Conservation (phyloP, 371 early-diverging fungal genomes). For the Coemansia sp. region DNA sequence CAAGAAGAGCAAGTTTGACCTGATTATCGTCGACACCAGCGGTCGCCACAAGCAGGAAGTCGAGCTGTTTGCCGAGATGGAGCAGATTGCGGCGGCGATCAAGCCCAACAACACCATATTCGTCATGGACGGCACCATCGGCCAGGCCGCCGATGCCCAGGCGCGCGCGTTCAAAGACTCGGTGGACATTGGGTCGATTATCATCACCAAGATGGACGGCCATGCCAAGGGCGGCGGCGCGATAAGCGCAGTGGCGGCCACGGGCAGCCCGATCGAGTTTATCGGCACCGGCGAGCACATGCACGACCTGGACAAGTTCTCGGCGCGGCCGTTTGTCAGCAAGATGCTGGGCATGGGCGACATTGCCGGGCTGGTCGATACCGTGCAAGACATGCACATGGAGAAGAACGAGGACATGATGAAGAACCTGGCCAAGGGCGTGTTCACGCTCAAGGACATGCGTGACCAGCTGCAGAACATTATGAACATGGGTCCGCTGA, state of each 20-base stretch:
- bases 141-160: constrained; percentile 98
- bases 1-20: constrained; percentile 94
- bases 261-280: constrained; percentile 96
- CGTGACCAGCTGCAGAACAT: constrained; percentile 95
- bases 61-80: constrained; percentile 99
- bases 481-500: constrained; percentile 91
- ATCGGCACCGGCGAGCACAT: constrained; percentile 99
- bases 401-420: constrained; percentile 85
- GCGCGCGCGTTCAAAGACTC: constrained; percentile 96
- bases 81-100: constrained; percentile 87
- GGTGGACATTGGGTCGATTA: constrained; percentile 97
- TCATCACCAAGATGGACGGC: constrained; percentile 99
- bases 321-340: constrained; percentile 90
- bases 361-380: constrained; percentile 90
- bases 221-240: constrained; percentile 99
- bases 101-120: constrained; percentile 94
- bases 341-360: constrained; percentile 99
- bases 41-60: constrained; percentile 99
- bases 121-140: constrained; percentile 99
- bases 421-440: constrained; percentile 90
- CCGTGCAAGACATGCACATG: constrained; percentile 88
- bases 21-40: constrained; percentile 99
- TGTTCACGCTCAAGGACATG: constrained; percentile 97
- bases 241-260: constrained; percentile 99
- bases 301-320: constrained; percentile 96